These are phyloP conservation scores for Ampelocalamus luodianensis DNA, from an alignment of 176 grass and related monocot species.

Conservation along the genomic window DNA sequence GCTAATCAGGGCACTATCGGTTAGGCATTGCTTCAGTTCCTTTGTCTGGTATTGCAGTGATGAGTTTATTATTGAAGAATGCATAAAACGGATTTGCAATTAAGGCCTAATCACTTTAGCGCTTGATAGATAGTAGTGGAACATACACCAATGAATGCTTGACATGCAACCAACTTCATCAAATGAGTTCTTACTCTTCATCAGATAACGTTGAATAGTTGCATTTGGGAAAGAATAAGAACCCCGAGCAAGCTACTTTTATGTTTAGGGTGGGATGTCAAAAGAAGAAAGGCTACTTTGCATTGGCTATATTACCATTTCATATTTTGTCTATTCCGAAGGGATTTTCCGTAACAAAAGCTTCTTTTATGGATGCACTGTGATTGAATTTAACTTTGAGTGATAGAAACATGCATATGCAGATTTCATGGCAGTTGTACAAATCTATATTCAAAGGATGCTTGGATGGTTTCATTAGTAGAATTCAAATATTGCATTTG, in stretches of 20 bases:
- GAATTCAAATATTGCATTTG: too few species aligned
- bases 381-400: constrained; percentile 4
- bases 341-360: neutral
- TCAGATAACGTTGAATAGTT: neutral
- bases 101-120: neutral
- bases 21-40: neutral
- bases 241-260: neutral
- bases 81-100: neutral
- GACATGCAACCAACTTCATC: neutral
- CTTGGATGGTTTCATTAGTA: too few species aligned
- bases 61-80: neutral
- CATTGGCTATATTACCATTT: neutral
- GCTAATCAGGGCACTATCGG: neutral
- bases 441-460: too few species aligned
- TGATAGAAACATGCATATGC: neutral
- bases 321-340: constrained; percentile 21
- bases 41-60: neutral
- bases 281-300: neutral
- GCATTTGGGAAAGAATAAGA: neutral
- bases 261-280: neutral
- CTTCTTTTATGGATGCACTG: neutral
- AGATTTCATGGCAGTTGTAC: too few species aligned
- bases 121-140: neutral
- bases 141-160: neutral
- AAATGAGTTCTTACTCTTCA: constrained; percentile 7